A percentile compares a stretch with the other conserved stretches of the same genome.
Evolutionary conservation across 176 grass and related monocot species (phyloP).

Genomic region (Oryza meridionalis): DNA sequence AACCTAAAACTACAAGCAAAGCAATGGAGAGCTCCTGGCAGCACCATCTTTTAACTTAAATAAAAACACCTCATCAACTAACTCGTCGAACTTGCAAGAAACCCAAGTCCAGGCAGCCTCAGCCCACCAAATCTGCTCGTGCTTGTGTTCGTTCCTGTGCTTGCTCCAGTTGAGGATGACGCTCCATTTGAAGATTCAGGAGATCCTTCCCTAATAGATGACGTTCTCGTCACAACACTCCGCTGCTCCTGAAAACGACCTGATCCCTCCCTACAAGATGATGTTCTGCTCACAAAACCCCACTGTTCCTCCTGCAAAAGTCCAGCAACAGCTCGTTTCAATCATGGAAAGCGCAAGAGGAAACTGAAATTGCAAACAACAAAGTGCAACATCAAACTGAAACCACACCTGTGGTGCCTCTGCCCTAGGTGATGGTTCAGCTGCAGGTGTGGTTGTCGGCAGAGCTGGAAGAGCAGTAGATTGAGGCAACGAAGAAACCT

Average conservation of each 20-base stretch:
- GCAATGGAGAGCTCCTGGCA: not conserved
- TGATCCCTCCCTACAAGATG: no score
- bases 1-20: not conserved
- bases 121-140: constrained; percentile 20
- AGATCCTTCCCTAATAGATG: no score
- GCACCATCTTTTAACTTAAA: not conserved
- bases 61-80: not conserved
- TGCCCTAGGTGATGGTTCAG: not conserved
- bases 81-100: not conserved
- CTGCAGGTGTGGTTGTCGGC: not conserved
- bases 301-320: constrained; percentile 21
- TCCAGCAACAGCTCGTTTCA: not conserved
- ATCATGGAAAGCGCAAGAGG: no score
- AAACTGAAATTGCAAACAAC: not conserved
- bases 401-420: constrained; percentile 12
- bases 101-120: constrained; percentile 29
- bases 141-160: not conserved
- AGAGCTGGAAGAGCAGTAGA: not conserved
- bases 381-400: not conserved
- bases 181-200: not conserved
- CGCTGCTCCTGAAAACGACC: not conserved
- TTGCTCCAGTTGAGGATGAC: not conserved
- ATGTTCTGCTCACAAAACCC: not conserved
- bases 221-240: not conserved
- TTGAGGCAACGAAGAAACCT: constrained; percentile 7